Base-by-base conservation (phyloP, 2,329 filamentous ascomycete species). In the Calonectria pseudoturangicola region DNA sequence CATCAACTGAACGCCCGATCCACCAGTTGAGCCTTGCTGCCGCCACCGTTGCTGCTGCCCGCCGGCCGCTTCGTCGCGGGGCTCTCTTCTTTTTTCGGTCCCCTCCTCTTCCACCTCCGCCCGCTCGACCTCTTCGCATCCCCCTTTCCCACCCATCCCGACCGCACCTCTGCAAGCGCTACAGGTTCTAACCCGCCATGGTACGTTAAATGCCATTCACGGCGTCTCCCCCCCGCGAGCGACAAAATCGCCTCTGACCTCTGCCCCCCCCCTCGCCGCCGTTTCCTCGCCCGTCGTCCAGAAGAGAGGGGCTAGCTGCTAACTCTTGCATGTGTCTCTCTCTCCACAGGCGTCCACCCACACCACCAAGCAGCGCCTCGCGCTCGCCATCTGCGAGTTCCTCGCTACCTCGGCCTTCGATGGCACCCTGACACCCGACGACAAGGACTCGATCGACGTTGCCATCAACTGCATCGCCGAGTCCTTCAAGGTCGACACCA, bases 301-400 rank as follows among this genome's bases (percentile, higher is more conserved):
- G 33, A 60, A 41, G 10, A 41, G 54, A 41, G 36, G 54, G 13
- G 33, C 45, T 54, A 56, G 39, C 71, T 66, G 39, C 71, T 66
- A 70, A 67, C 27, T 64, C n/a, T 60, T 39, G 39, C 54, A 60
- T 41, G 54, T 39, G 39, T 27, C 10, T 41, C 25, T 30, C 10
- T 6, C n/a, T 33, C 33, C 36, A 28, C 50, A 82, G 81, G 79
- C 81, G 62, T 74, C 87, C 73, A 85, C 79, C 69, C 80, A 87
- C 51, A 87, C 88, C 66, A 87, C 89, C 71, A 91, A 91, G 84
- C 91, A 99, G 91, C 95, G 96, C 87, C 93, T 99, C 76, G 97
- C 97, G 85, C 94, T 99, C 83, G 95, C 97, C 80, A 96, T 99
- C 85, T 95, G 98, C 88, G 95, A 98, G 87, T 99, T 98, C 88